Evolutionary conservation across 371 early-diverging fungal genomes (phyloP).

Genomic region (Caulochytrium protostelioides): DNA sequence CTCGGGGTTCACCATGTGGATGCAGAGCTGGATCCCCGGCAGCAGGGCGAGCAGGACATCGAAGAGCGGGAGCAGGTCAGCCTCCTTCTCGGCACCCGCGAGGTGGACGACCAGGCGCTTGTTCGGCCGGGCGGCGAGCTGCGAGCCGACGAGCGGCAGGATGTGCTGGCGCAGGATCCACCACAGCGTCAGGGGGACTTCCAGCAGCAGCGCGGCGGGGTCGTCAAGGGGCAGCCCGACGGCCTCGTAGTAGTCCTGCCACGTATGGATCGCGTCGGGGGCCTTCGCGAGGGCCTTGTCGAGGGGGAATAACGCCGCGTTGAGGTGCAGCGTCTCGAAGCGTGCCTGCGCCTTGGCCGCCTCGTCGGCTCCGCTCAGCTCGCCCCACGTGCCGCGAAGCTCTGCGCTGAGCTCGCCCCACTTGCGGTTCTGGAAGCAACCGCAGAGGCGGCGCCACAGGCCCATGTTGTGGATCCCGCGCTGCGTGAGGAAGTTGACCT

Average conservation of each 20-base stretch:
- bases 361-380: slow-evolving; percentile 1
- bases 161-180: not conserved
- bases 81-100: slow-evolving; percentile 17
- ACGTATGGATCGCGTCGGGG: slow-evolving; percentile 10
- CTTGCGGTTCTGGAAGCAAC: slow-evolving; percentile 12
- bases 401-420: slow-evolving; percentile 20
- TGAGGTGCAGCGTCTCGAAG: slow-evolving; percentile 13
- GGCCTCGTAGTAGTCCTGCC: slow-evolving; percentile 16
- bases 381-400: slow-evolving; percentile 3
- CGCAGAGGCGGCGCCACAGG: slow-evolving; percentile 19
- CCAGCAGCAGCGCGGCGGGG: slow-evolving; percentile 20
- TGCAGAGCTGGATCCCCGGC: slow-evolving; percentile 17
- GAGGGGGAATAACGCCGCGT: slow-evolving; percentile 14
- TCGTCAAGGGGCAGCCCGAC: slow-evolving; percentile 8
- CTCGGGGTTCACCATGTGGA: slow-evolving; percentile 21
- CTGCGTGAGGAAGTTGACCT: slow-evolving; percentile 14
- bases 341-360: not conserved
- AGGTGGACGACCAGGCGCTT: slow-evolving; percentile 17
- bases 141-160: not conserved
- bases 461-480: slow-evolving; percentile 21
- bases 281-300: slow-evolving; percentile 8
- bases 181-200: slow-evolving; percentile 20
- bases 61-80: slow-evolving; percentile 15
- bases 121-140: not conserved
- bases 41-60: slow-evolving; percentile 16